Conservation (phyloP, 2,329 filamentous ascomycete species). For the Ceratocystis eucalypticola region DNA sequence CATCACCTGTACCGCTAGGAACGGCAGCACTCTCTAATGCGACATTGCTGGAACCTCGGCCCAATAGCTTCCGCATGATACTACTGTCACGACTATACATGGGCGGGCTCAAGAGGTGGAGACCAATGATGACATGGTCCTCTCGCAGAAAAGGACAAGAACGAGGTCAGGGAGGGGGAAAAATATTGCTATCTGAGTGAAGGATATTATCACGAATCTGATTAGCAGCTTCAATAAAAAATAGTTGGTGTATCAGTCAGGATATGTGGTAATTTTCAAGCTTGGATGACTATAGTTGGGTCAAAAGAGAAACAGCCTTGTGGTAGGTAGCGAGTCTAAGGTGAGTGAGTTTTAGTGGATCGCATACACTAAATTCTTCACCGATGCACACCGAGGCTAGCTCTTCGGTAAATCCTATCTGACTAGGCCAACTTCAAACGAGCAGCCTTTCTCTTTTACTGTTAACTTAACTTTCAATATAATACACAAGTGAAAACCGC, state of each 20-base stretch:
- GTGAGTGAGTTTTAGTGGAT: not conserved
- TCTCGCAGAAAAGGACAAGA: not conserved
- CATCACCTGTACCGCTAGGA: conserved; percentile 25
- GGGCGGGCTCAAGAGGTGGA: conserved; percentile 5
- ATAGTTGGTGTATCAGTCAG: not conserved
- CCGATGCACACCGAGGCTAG: conserved; percentile 1
- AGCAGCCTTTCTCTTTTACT: not conserved
- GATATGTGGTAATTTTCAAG: not conserved
- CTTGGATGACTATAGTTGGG: not conserved
- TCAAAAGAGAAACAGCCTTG: conserved; percentile 2
- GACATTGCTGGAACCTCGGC: conserved; percentile 38
- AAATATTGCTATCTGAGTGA: not conserved
- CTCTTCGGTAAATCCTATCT: not conserved
- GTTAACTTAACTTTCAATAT: not conserved
- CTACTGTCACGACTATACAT: conserved; percentile 28
- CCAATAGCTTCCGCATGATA: conserved; percentile 49
- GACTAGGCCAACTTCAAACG: not conserved
- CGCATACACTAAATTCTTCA: not conserved
- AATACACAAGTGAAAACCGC: not conserved
- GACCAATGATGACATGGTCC: conserved; percentile 7
- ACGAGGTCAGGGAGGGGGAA: not conserved
- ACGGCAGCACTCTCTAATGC: conserved; percentile 30
- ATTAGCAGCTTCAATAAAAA: not conserved
- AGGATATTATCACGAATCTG: not conserved
- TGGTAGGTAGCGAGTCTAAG: not conserved